A percentile compares a stretch with the other conserved stretches of the same genome.
phyloP scores from a whole-genome alignment of 2,329 filamentous ascomycete species.

The Chaetomiaceae sp. region DNA sequence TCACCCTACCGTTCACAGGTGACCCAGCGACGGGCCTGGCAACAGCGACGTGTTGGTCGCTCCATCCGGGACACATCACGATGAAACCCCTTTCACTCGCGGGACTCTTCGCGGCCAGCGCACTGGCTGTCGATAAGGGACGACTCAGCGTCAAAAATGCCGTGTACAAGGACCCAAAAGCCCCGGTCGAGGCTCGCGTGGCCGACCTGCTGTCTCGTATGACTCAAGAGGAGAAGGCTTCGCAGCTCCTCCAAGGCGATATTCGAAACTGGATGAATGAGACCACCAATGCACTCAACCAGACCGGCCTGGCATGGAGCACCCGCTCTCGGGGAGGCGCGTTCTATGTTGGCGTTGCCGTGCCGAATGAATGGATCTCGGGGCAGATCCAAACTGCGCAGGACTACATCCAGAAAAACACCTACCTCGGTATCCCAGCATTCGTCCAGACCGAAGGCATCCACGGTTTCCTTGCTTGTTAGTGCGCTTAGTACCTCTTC shows the following conservation, averaged over 20 bases:
- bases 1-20: too few relatives aligned
- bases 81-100: conserved; percentile 8
- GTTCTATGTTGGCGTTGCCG: conserved; percentile 61
- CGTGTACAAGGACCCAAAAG: conserved; percentile 58
- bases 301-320: conserved; percentile 58
- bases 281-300: conserved; percentile 61
- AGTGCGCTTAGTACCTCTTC: not conserved
- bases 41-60: too few relatives aligned
- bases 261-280: conserved; percentile 67
- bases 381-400: conserved; percentile 59
- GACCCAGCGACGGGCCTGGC: too few relatives aligned
- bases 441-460: conserved; percentile 70
- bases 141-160: conserved; percentile 16
- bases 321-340: conserved; percentile 60
- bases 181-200: conserved; percentile 58
- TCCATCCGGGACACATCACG: too few relatives aligned
- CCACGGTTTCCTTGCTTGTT: conserved; percentile 60
- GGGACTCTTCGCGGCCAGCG: conserved; percentile 10
- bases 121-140: conserved; percentile 3
- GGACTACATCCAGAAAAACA: conserved; percentile 62
- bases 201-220: conserved; percentile 63
- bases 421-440: conserved; percentile 63
- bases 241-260: conserved; percentile 64
- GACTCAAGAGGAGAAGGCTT: conserved; percentile 68
- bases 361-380: conserved; percentile 55